Base-by-base conservation (phyloP, 495 filamentous ascomycete species). In the Talaromyces stipitatus region DNA sequence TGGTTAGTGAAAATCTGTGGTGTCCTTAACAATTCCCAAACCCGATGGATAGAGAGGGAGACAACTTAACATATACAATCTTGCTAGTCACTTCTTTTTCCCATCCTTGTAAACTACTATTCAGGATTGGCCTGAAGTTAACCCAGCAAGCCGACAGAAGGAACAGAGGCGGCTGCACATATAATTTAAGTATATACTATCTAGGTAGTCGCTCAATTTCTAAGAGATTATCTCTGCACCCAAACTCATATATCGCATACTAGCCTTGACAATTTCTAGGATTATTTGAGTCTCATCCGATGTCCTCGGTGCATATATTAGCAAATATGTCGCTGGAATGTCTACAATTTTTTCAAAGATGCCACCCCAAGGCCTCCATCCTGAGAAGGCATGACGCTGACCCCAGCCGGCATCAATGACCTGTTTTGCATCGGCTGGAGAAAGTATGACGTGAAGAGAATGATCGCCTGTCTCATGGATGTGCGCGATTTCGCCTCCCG, bases 371-470 rank as follows among this genome's bases (percentile, higher is more conserved):
- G 75, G 62, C 57, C 74, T 64, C 23, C 77, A 81, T 58, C 84
- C 83, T 2, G 88, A 84, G 58, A 95, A 77, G 1, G 88, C 88
- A 69, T 95, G 90, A n/a, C 90, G 76, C 69, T 96, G 82, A n/a
- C 88, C 91, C 90, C 90, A 95, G 18, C 90, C 88, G 43, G 82
- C 83, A 57, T 91, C 84, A 30, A 96, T 72, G 18, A 96, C 77
- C 61, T 85, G 78, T 65, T 78, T 83, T 45, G 87, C 88, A 69
- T 97, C 91, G 26, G 85, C 82, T 1, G 89, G 89, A 56, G 91
- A 83, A 22, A 96, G 72, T 12, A 82, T 83, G 61, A 92, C 64
- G 69, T 97, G 91, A 74, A 91, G 72, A 6, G 82, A 87, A 55
- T 83, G 77, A 57, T 97, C 91, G 46, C 62, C 60, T 1, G 76